Percentiles rank a stretch among this genome's conserved stretches.
Evolutionary conservation across 2,329 filamentous ascomycete species (phyloP).

Genomic region (Cladosporium sp.): DNA sequence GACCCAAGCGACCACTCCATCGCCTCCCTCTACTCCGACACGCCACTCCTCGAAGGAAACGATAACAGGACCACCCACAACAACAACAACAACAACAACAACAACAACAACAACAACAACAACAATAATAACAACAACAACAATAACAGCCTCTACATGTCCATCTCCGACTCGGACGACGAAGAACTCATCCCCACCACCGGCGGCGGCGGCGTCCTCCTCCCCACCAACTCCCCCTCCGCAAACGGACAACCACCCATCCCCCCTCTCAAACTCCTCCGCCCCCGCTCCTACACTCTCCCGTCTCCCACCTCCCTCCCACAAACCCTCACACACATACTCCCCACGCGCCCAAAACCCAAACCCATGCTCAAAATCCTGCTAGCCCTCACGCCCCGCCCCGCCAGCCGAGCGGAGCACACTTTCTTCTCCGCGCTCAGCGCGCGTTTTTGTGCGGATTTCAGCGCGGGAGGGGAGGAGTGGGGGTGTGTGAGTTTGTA

Average conservation of each 20-base stretch:
- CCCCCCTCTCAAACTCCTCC: not conserved
- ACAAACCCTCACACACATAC: not conserved
- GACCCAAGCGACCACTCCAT: too few species aligned
- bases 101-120: too few species aligned
- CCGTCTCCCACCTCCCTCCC: not conserved
- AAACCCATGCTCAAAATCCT: not conserved
- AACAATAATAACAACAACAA: too few species aligned
- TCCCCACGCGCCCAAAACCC: not conserved
- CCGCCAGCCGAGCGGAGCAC: not conserved
- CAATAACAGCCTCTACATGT: too few species aligned
- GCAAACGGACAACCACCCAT: not conserved
- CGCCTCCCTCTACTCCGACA: too few species aligned
- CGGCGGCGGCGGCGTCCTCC: too few species aligned
- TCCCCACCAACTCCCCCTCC: not conserved
- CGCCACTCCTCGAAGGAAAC: too few species aligned
- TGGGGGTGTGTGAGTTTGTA: constrained; percentile 3
- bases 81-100: too few species aligned
- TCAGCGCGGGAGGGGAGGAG: not conserved
- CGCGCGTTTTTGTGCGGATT: not conserved
- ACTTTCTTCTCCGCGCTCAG: not conserved
- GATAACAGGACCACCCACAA: too few species aligned
- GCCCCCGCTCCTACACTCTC: not conserved
- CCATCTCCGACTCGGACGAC: not conserved
- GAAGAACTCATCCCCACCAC: too few species aligned
- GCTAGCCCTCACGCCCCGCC: not conserved